Evolutionary conservation across 2,329 filamentous ascomycete species (phyloP), one percentile per base, ranked within the genome.

Genomic region (Colletotrichum echinochloae): DNA sequence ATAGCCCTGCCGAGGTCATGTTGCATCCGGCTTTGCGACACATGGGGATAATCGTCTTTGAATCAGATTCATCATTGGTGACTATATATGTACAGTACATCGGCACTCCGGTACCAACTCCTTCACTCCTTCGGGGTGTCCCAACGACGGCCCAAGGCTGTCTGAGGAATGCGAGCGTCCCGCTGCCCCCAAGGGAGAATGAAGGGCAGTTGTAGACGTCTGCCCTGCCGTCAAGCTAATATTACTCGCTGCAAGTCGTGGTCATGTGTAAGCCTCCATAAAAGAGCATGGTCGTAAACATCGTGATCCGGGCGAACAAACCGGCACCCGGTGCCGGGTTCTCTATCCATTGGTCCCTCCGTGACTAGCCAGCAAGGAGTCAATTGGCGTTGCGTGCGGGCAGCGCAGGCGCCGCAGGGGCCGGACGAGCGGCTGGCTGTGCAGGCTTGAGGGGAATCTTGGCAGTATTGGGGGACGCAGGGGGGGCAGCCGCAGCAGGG

Each of bases 251-350:
- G 26, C 20, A 28, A n/a, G 8, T 49, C 28, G 20, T 49, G 20
- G 14, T 14, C 9, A 9, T 33, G 30, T 51, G 30, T 51, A 52
- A 41, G 26, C 33, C 30, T 44, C 23, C 12, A 46, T 33, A 6
- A 35, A 26, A 16, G 20, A 44, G 26, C 20, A 46, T 20, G 33
- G 26, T 51, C 63, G 18, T 70, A 61, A 60, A 54, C 51, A 52
- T 63, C 51, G 37, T 48, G 28, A 61, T 61, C 28, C 39, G 20
- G 46, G 30, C 51, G 44, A 62, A 35, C 56, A 44, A 23, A 57
- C 64, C 37, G 55, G 26, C 67, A 70, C 64, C 67, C 62, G 64
- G 64, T 67, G 67, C 64, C 46, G 46, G 46, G 39, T 23, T 52
- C 46, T 44, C 44, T 54, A 60, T 48, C 52, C 67, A 67, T 67